Base-by-base conservation (phyloP, 345 rosid species). In the Erodium maritimum region DNA sequence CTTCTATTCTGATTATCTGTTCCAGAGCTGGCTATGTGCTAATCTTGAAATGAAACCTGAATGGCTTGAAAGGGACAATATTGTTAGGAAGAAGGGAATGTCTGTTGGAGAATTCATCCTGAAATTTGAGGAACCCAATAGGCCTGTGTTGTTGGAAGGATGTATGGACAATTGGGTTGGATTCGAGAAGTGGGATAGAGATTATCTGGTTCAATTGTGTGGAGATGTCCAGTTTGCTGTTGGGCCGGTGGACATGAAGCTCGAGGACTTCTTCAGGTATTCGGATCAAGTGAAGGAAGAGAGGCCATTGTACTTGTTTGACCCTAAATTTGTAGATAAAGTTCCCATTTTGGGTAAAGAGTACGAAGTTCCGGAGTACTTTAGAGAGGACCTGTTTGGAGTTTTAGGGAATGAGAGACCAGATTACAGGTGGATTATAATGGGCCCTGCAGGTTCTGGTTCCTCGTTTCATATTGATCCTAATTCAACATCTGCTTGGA, bases 401-500 rank as follows among this genome's bases (percentile, higher is more conserved):
- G 94, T 89, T 71, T 67, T 93, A 53, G 99, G 91, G 0, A 69
- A 72, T 7, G 94, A 83, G 75, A 77, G 99, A 52, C 96, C 95
- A 18, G 96, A 93, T 64, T 85, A 84, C 66, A 71, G 99, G 71
- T 93, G 99, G 99, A 75, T 93, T 60, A 93, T 93, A 57, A 79
- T 89, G 13, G 96, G 99, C 1, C 96, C 99, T 23, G 79, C 94
- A 10, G 94, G 99, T 5, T 89, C 99, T 21, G 99, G 99, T 34
- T 93, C 99, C 0, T 93, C 99, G 4, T 91, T 91, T 67, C 96
- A 91, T 66, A 91, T 91, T 61, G 98, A 91, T 86, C 98, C 98
- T 58, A 93, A 91, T 75, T 89, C 99, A 7, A 93, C 99, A 1
- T 93, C 96, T 0, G 96, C 99, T 55, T 93, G 99, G 99, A 89